Evolutionary conservation across 2,329 filamentous ascomycete genomes (phyloP), one percentile per base, ranked within the genome.

Genomic region (Ophiostoma australiae): DNA sequence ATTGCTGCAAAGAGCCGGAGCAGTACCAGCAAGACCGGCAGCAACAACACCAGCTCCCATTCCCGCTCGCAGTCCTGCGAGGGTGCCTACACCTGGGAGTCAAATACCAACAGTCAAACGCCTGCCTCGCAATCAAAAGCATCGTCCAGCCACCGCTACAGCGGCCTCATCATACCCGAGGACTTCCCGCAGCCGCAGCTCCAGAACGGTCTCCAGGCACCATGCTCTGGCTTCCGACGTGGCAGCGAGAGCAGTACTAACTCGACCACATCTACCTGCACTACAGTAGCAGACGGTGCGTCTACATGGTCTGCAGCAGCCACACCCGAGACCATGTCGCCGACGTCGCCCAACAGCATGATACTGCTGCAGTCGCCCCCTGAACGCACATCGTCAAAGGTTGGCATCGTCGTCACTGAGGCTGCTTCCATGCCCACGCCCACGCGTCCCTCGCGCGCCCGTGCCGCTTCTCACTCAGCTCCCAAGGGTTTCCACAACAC

Each of bases 191-290:
- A 48, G 1, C 39, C 71, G 5, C 37, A 70, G 1, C 67, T 58
- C 20, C 31, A 44, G 33, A 37, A 39, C n/a, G 20, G 33, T 33
- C 58, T 63, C 13, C 58, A 31, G 2, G 70, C 58, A 7, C 15
- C 58, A 13, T 63, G 63, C 17, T 66, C 63, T 55, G 27, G 41
- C 10, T 55, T 63, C 17, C 68, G 73, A 15, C 69, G 72, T 27
- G 69, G 70, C 37, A 75, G 74, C 17, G 73, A 72, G 37, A 72
- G 72, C 69, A 75, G 73, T 63, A 70, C 71, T 27, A 71, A 67
- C 48, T 74, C 74, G 0, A 37, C 68, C 0, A 63, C 70, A 1
- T 72, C 71, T 3, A 70, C 67, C 52, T 61, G 65, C 52, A 73
- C 72, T 1, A 35, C 70, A 6, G 55, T 70, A 1, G 58, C 70